Percentiles rank a stretch among this genome's conserved stretches.
phyloP scores from a whole-genome alignment of 2,329 filamentous ascomycete species.

The Aspergillus sp. region DNA sequence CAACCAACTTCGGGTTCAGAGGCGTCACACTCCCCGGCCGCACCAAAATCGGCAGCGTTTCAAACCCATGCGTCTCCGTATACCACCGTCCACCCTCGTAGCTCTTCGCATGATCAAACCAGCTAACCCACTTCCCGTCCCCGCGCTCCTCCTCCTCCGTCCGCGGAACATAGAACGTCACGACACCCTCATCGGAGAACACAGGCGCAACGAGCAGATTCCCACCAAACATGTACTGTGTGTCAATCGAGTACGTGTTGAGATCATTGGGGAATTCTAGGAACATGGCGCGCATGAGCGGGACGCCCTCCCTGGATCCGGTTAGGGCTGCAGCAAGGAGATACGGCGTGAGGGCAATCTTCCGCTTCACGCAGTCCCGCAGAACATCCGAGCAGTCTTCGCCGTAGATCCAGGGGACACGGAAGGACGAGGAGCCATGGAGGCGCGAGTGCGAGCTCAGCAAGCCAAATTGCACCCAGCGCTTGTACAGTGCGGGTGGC shows the following conservation, averaged over 20 bases:
- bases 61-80: conserved; percentile 63
- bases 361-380: conserved; percentile 57
- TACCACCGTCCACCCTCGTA: conserved; percentile 58
- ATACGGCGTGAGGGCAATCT: conserved; percentile 63
- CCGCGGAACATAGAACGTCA: conserved; percentile 66
- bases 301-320: conserved; percentile 59
- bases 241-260: conserved; percentile 70
- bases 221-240: conserved; percentile 74
- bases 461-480: conserved; percentile 77
- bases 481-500: conserved; percentile 72
- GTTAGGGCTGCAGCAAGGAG: conserved; percentile 58
- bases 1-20: conserved; percentile 33
- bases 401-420: conserved; percentile 76
- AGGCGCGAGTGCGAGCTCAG: conserved; percentile 72
- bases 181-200: conserved; percentile 65
- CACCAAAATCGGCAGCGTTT: conserved; percentile 63
- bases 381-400: conserved; percentile 64
- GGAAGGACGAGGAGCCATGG: conserved; percentile 71
- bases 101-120: conserved; percentile 49
- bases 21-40: conserved; percentile 49
- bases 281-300: conserved; percentile 68
- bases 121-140: conserved; percentile 55
- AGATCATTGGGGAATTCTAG: conserved; percentile 73
- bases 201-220: conserved; percentile 67
- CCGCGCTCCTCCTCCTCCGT: conserved; percentile 58